These are phyloP conservation scores for Venturia nashicola DNA, from an alignment of 2,329 filamentous ascomycete genomes.

Conservation along the genomic window DNA sequence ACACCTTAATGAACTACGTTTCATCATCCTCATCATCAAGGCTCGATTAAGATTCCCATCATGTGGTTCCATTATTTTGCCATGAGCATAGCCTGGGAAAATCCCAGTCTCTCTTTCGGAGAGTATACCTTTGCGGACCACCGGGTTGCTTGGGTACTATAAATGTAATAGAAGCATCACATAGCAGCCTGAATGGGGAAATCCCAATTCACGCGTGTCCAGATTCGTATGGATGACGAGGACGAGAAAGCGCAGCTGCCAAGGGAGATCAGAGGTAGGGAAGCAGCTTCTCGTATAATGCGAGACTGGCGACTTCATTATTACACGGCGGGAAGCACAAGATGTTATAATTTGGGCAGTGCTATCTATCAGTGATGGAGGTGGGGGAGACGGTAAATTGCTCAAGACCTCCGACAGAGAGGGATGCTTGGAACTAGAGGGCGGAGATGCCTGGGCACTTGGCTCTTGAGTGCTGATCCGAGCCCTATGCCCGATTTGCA, in stretches of 20 bases:
- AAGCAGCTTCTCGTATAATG: background rate
- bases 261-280: background rate
- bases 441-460: background rate
- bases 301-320: background rate
- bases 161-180: background rate
- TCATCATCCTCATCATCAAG: too few species aligned
- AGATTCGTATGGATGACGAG: background rate
- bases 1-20: background rate
- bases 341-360: background rate
- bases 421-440: background rate
- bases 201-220: background rate
- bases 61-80: too few species aligned
- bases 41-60: too few species aligned
- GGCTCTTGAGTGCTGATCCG: background rate
- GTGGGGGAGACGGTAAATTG: background rate
- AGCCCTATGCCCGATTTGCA: background rate
- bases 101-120: too few species aligned
- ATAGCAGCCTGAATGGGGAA: background rate
- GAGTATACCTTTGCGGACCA: too few species aligned
- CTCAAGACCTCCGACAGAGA: background rate
- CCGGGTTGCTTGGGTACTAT: background rate
- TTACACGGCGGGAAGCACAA: background rate
- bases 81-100: too few species aligned
- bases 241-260: background rate
- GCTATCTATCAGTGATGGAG: background rate